Base-by-base conservation (phyloP, 2,329 filamentous ascomycete species). In the Alternaria dauci region DNA sequence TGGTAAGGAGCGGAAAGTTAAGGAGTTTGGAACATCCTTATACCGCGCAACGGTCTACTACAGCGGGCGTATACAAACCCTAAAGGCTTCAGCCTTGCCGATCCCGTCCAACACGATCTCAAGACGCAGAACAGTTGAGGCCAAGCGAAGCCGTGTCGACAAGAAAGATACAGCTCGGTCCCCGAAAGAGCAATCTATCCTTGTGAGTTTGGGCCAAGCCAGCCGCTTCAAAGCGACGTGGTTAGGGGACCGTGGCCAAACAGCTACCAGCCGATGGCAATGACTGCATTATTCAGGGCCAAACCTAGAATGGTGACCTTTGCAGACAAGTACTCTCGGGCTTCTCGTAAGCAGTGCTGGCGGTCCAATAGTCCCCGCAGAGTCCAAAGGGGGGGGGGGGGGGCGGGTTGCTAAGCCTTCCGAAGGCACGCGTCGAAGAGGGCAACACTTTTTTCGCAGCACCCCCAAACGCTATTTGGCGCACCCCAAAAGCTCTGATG, bases 121-220 rank as follows among this genome's bases (percentile, higher is more conserved):
- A 30, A 30, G 20, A 14, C 30, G 41, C 20, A 39, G 30, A 23
- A 26, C 5, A n/a, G 48, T 52, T 28, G 32, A 8, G 46, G 38
- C n/a, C 26, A 38, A 36, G 48, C 36, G 14, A 53, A 61, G 48
- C 55, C 50, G 41, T 42, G 20, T 34, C 14, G 42, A 53, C 48
- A 41, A 58, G 41, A 38, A 23, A 20, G 12, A 23, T 34, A 41
- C 18, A 41, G 30, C 28, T 52, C 39, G 47, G 41, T 28, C 26
- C 47, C 36, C 48, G 18, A 53, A 43, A 61, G 48, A 58, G 43
- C 38, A 38, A 30, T 32, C 18, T 50, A 32, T 25, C 58, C 42
- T 48, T 61, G 55, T 25, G 53, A 34, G 39, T 28, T 25, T 11
- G 23, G 43, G 48, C n/a, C 16, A 36, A 41, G 39, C 39, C 14